A percentile compares a stretch with the other conserved stretches of the same genome.
Evolutionary conservation across 495 filamentous ascomycete species (phyloP).

Genomic region (Penicillium soppii): DNA sequence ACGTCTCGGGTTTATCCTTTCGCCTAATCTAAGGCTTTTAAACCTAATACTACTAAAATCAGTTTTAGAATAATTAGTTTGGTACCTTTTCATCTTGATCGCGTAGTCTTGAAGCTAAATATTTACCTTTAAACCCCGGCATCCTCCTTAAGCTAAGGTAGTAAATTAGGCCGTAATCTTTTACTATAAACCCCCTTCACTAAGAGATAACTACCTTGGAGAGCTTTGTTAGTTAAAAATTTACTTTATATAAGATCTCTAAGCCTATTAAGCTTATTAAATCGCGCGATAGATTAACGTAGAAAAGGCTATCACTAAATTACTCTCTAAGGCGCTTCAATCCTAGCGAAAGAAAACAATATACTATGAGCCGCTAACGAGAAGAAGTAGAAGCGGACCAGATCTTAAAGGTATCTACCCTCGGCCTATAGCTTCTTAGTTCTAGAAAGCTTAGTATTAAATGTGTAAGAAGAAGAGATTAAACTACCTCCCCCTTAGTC

Average conservation of each 20-base stretch:
- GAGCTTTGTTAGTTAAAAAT: constrained; percentile 5
- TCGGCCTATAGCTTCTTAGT: no score
- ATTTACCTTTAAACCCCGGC: constrained; percentile 3
- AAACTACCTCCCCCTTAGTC: no score
- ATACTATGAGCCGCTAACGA: no score
- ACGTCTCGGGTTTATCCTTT: background rate
- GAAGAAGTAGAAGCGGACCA: no score
- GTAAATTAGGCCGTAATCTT: background rate
- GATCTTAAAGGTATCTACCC: no score
- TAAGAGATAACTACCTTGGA: background rate
- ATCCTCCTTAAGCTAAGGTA: background rate
- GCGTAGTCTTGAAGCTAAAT: constrained; percentile 8
- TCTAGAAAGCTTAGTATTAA: no score
- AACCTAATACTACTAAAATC: background rate
- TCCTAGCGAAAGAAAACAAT: no score
- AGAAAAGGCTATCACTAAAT: background rate
- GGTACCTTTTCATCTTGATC: constrained; percentile 6
- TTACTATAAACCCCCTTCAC: background rate
- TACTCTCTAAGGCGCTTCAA: no score
- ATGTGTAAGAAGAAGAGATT: no score
- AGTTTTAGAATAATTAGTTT: constrained; percentile 3
- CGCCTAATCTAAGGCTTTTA: background rate
- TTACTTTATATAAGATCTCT: background rate
- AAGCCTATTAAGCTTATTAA: background rate
- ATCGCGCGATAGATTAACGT: constrained; percentile 1